These are phyloP conservation scores for Stagonosporopsis cucurbitacearum DNA, from an alignment of 2,329 filamentous ascomycete genomes.

Conservation along the genomic window DNA sequence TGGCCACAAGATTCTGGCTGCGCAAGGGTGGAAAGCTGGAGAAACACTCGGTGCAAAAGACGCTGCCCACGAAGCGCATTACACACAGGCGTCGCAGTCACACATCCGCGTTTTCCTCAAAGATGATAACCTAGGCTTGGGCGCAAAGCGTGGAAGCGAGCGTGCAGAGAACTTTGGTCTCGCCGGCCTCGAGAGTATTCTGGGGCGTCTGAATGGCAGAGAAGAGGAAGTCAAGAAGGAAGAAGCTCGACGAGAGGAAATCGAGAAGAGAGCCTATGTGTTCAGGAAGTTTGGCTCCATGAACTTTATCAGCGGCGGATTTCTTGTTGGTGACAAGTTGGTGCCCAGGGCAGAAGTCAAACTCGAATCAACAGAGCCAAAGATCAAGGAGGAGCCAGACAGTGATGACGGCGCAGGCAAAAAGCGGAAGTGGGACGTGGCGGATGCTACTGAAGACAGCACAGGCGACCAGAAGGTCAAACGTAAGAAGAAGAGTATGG, in stretches of 20 bases:
- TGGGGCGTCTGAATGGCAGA: slow-evolving; percentile 90
- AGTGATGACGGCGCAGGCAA: slow-evolving; percentile 39
- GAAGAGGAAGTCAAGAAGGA: slow-evolving; percentile 75
- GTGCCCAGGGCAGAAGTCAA: slow-evolving; percentile 26
- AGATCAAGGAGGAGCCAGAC: slow-evolving; percentile 52
- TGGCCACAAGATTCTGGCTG: slow-evolving; percentile 85
- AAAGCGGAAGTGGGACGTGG: slow-evolving; percentile 42
- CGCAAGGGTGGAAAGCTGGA: slow-evolving; percentile 91
- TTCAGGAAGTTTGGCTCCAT: slow-evolving; percentile 79
- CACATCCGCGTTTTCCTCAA: slow-evolving; percentile 87
- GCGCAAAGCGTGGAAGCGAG: slow-evolving; percentile 76
- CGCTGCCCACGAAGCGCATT: slow-evolving; percentile 75
- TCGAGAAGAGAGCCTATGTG: slow-evolving; percentile 76
- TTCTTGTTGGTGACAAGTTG: slow-evolving; percentile 63
- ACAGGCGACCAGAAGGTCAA: slow-evolving; percentile 42
- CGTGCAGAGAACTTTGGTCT: slow-evolving; percentile 78
- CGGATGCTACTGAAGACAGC: slow-evolving; percentile 43
- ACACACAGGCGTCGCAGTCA: slow-evolving; percentile 80
- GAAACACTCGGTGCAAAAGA: slow-evolving; percentile 79
- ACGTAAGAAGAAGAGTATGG: slow-evolving; percentile 48
- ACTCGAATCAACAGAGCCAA: slow-evolving; percentile 55
- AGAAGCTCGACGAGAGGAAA: slow-evolving; percentile 69
- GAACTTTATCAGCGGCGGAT: slow-evolving; percentile 86
- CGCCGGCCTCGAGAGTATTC: slow-evolving; percentile 82
- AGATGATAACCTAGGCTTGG: slow-evolving; percentile 89